Percentiles rank a stretch among this genome's conserved stretches.
phyloP scores from a whole-genome alignment of 768 basidiomycete genomes.

The Psilocybe cyanescens region DNA sequence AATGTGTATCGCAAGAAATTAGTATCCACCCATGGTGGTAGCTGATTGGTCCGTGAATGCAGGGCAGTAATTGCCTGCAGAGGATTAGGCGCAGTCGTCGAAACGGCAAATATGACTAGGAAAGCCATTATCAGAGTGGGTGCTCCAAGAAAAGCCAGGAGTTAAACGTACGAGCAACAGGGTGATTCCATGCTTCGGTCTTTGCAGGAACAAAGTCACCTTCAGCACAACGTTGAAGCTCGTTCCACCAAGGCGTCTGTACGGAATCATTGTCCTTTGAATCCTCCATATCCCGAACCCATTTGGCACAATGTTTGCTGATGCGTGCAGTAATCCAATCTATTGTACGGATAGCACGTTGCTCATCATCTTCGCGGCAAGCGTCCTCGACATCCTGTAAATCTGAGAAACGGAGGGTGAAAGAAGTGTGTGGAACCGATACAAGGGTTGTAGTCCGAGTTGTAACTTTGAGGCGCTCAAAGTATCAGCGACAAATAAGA shows the following conservation, averaged over 20 bases:
- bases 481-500: neutral
- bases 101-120: slow-evolving; percentile 80
- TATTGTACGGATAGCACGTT: slow-evolving; percentile 77
- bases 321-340: slow-evolving; percentile 87
- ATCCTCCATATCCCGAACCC: slow-evolving; percentile 71
- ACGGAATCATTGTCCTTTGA: slow-evolving; percentile 43
- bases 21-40: slow-evolving; percentile 84
- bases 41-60: slow-evolving; percentile 65
- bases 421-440: slow-evolving; percentile 72
- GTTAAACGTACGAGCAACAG: slow-evolving; percentile 70
- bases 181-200: slow-evolving; percentile 86
- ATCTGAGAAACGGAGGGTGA: slow-evolving; percentile 80
- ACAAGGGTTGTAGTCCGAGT: slow-evolving; percentile 76
- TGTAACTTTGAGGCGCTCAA: slow-evolving; percentile 57
- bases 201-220: slow-evolving; percentile 76
- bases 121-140: slow-evolving; percentile 3
- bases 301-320: slow-evolving; percentile 59
- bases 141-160: slow-evolving; percentile 10
- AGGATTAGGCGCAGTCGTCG: slow-evolving; percentile 82
- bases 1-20: slow-evolving; percentile 73
- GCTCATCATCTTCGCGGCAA: slow-evolving; percentile 78
- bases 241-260: slow-evolving; percentile 88
- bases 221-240: slow-evolving; percentile 75
- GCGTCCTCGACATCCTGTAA: slow-evolving; percentile 72
- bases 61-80: slow-evolving; percentile 77